Base-by-base conservation (phyloP, 495 filamentous ascomycete genomes). In the Xylaria palmicola region DNA sequence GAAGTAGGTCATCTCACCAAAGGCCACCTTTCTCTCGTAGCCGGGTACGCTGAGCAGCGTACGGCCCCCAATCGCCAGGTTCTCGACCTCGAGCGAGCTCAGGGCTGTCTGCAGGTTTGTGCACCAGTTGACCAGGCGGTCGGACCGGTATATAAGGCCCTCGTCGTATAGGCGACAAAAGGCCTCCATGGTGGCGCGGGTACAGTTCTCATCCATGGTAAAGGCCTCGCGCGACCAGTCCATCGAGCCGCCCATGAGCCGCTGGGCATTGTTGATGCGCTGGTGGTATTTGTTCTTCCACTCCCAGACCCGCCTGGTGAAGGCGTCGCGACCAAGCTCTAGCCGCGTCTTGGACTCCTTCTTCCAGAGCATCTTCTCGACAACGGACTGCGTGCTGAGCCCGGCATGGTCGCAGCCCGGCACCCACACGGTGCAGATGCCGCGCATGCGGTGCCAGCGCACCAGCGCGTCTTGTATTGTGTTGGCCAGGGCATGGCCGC, bases 51-150 rank as follows among this genome's bases (percentile, higher is more conserved):
- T 82, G 24, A 88, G 74, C 24, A 87, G 74, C 13, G 88, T 91
- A 37, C 86, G 82, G 36, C 85, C 87, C 56, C 77, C 74, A 50
- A 92, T 74, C 53, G 91, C 89, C 74, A 89, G 87, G 69, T 89
- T 85, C 22, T 88, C 83, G 24, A 92, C 89, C 66, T 92, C 89
- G 24, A 92, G 81, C 72, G 88, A 90, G 48, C 86, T 89, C 37
- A 92, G 74, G 6, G 89, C 86, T n/a, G 89, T 92, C 67, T 86
- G 88, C 52, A 92, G 74, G 37, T 83, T 77, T 20, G 82, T 82
- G 75, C 86, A 90, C 89, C 89, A 92, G 72, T 91, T 90, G 48
- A 92, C 89, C 54, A 92, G 82, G 52, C 86, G 81, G 69, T 90
- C 89, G 40, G 86, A 84, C 63, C 89, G 80, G 73, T 92, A 92